Conservation (phyloP, 306 rosid genomes). For the Boehmeria nivea region DNA sequence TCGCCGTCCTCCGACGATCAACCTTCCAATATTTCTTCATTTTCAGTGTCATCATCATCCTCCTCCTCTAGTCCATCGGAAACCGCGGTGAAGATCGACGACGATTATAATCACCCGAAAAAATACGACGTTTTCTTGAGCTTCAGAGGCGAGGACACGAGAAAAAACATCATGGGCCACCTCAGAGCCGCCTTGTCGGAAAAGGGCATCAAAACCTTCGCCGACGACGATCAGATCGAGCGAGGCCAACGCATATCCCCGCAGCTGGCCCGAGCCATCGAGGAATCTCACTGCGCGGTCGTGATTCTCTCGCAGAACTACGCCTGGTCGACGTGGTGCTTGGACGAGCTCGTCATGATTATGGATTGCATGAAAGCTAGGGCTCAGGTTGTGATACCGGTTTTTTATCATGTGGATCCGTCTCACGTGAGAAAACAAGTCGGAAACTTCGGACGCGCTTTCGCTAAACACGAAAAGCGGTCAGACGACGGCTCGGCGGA, state of each 20-base stretch:
- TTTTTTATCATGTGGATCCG: constrained; percentile 3
- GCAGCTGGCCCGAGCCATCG: neutral
- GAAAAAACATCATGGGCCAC: constrained; percentile 1
- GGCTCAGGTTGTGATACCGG: constrained; percentile 4
- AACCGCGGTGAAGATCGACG: too few relatives aligned
- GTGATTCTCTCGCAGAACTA: neutral
- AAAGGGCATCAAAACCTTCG: neutral
- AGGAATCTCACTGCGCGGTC: neutral
- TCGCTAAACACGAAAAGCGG: neutral
- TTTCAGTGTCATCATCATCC: too few relatives aligned
- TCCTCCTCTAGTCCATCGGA: too few relatives aligned
- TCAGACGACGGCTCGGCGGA: neutral
- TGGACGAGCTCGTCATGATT: constrained; percentile 6
- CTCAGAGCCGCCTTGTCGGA: neutral
- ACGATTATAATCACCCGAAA: neutral
- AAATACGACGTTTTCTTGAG: constrained; percentile 5
- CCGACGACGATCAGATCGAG: neutral
- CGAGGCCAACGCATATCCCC: neutral
- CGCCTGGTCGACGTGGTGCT: constrained; percentile 4
- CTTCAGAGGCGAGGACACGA: constrained; percentile 4
- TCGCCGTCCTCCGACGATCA: too few relatives aligned
- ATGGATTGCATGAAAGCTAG: neutral
- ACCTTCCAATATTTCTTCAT: too few relatives aligned
- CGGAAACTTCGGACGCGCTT: neutral
- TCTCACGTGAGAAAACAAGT: neutral